Conservation (phyloP, 805 yeast species). For the Kodamaea kaohsiungensis region DNA sequence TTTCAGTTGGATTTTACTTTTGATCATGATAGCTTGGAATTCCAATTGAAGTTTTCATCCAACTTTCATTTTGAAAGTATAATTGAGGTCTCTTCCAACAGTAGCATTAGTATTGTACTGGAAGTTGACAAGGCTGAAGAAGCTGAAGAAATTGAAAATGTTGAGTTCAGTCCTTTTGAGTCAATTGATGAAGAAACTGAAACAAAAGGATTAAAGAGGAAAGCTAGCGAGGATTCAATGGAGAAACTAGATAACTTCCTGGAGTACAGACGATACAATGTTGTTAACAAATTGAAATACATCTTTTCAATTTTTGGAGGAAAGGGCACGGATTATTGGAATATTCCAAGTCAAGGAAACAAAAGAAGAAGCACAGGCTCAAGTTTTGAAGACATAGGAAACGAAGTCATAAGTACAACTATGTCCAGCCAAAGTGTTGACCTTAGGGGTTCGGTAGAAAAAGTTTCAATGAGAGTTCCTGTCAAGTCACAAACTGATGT, state of each 20-base stretch:
- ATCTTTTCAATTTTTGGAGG: not conserved
- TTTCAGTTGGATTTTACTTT: constrained; percentile 4
- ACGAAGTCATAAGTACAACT: not conserved
- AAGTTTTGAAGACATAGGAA: not conserved
- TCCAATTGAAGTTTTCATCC: constrained; percentile 5
- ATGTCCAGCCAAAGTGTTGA: not conserved
- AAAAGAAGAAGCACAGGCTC: not conserved
- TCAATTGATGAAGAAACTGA: not conserved
- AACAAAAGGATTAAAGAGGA: not conserved
- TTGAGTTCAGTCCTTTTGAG: constrained; percentile 2
- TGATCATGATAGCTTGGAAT: constrained; percentile 9
- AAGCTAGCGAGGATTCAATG: not conserved
- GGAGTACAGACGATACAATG: not conserved
- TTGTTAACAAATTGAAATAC: not conserved
- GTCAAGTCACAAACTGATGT: not conserved
- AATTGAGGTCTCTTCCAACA: not conserved
- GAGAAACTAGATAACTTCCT: not conserved
- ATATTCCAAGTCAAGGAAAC: not conserved
- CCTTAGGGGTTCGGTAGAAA: not conserved
- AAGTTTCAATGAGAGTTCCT: not conserved
- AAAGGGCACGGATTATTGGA: too few relatives aligned
- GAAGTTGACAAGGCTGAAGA: not conserved
- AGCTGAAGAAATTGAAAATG: not conserved
- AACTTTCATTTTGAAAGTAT: not conserved
- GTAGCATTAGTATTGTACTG: not conserved